Evolutionary conservation across 2,329 filamentous ascomycete species (phyloP), one percentile per base, ranked within the genome.

Genomic region (Harringtonia aguacate): DNA sequence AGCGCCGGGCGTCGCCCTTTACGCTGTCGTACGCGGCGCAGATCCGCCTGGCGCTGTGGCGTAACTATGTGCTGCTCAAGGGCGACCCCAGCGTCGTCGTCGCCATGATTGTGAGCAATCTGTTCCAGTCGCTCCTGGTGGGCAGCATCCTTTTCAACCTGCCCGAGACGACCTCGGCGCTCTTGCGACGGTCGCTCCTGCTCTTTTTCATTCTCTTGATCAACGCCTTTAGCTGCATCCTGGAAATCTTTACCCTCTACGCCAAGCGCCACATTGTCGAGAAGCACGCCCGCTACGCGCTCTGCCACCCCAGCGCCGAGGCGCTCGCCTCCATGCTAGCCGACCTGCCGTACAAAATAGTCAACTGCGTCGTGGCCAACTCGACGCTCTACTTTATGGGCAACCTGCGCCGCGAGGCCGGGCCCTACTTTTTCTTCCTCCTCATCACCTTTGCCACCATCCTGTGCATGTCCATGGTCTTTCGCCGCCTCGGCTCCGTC

Each of bases 211-310:
- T 85, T 51, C 79, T 88, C 56, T 68, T 94, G 48, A 79, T 90
- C 67, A 94, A 90, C 60, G 86, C 85, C 35, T 90, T 92, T 56
- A 73, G 80, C 49, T 84, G 79, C 59, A 82, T 84, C 44, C 72
- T 90, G 33, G 86, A 92, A 71, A 90, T 94, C 58, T 62, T 92
- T 30, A 88, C 84, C 0, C 72, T 94, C 8, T 95, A 90, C 58
- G 77, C 85, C 2, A 87, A 94, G 74, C 81, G 89, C 34, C 83
- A 85, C 1, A 94, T 95, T 53, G 86, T 95, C 47, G 87, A 95
- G 58, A 95, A 95, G 60, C 88, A 95, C 53, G 67, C 73, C 46
- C 79, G 83, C 47, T 95, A 94, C 58, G 87, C 87, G 17, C 71
- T 95, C 17, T 94, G 95, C 55, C 88, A 94, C 55, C 86, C 89